Evolutionary conservation across 1,139 yeast species (phyloP).

Genomic region (Geotrichum restrictum): DNA sequence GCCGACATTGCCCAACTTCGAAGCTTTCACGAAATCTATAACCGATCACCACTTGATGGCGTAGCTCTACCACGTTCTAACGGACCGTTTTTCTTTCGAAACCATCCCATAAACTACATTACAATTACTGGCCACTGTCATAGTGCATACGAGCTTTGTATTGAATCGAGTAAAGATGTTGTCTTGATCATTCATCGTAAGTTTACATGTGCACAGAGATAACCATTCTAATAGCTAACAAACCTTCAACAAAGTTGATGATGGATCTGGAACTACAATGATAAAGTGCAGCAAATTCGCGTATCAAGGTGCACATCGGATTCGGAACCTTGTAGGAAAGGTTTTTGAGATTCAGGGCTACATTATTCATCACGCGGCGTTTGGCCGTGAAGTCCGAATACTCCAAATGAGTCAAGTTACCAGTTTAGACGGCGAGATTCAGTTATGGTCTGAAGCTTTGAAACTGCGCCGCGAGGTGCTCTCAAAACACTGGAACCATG

Average conservation of each 20-base stretch:
- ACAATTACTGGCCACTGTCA: conserved; percentile 28
- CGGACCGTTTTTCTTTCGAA: conserved; percentile 29
- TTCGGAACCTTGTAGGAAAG: conserved; percentile 5
- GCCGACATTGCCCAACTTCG: conserved; percentile 23
- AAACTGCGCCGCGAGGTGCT: conserved; percentile 23
- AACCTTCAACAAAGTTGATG: conserved; percentile 12
- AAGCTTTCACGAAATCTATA: conserved; percentile 22
- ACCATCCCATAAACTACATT: conserved; percentile 33
- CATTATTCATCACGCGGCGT: conserved; percentile 17
- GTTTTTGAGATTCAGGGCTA: conserved; percentile 25
- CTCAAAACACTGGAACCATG: conserved; percentile 24
- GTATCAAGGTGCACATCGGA: conserved; percentile 6
- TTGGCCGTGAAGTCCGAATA: conserved; percentile 22
- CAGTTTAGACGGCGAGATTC: conserved; percentile 17
- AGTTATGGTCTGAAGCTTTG: conserved; percentile 22
- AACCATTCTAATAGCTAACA: too few relatives aligned
- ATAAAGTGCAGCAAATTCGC: conserved; percentile 17
- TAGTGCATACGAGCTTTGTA: conserved; percentile 1
- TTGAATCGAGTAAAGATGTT: conserved; percentile 17
- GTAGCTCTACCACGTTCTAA: conserved; percentile 10
- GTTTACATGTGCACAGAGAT: conserved; percentile 25
- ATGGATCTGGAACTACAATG: conserved; percentile 9
- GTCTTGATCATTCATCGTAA: conserved; percentile 5
- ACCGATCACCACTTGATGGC: conserved; percentile 11
- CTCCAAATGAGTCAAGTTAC: conserved; percentile 13